A percentile compares a stretch with the other conserved stretches of the same genome.
phyloP scores from a whole-genome alignment of 208 protist genomes.

The Leptomonas seymouri region DNA sequence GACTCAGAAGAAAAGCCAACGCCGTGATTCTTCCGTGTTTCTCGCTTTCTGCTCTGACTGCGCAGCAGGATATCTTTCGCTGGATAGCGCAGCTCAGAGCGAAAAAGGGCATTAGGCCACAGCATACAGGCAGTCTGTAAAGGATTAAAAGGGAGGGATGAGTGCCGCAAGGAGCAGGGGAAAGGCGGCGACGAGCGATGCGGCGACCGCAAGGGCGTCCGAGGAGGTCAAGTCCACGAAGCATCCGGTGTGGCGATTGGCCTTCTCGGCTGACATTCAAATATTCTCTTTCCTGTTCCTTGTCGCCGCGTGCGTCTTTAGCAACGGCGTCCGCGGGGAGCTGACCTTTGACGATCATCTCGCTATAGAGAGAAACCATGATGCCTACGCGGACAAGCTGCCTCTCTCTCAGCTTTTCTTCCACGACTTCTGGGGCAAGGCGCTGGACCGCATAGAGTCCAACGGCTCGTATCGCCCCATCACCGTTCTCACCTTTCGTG shows the following conservation, averaged over 20 bases:
- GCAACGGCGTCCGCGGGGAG: slow-evolving; percentile 33
- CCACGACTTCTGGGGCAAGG: slow-evolving; percentile 74
- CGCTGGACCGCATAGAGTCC: slow-evolving; percentile 38
- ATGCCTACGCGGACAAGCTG: slow-evolving; percentile 31
- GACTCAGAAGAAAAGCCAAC: too few relatives aligned
- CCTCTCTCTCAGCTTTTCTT: slow-evolving; percentile 43
- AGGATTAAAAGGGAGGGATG: too few relatives aligned
- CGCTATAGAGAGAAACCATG: slow-evolving; percentile 52
- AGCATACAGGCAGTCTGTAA: too few relatives aligned
- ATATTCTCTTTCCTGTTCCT: slow-evolving; percentile 24
- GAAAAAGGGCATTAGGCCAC: too few relatives aligned
- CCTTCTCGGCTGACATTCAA: slow-evolving; percentile 10
- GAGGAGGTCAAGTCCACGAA: not conserved
- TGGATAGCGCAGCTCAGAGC: too few relatives aligned
- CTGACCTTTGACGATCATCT: slow-evolving; percentile 79
- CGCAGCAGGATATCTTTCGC: too few relatives aligned
- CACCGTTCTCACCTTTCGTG: slow-evolving; percentile 61
- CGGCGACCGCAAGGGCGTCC: not conserved
- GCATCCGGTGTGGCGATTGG: slow-evolving; percentile 5
- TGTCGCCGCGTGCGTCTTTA: slow-evolving; percentile 35
- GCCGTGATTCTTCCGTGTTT: too few relatives aligned
- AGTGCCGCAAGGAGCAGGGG: slow-evolving; percentile 4
- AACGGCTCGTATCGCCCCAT: slow-evolving; percentile 68
- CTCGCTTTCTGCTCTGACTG: too few relatives aligned
- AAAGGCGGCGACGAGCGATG: not conserved